A percentile compares a stretch with the other conserved stretches of the same genome.
Conservation (phyloP, 257 asterid genomes). For the Ilex asprella region DNA sequence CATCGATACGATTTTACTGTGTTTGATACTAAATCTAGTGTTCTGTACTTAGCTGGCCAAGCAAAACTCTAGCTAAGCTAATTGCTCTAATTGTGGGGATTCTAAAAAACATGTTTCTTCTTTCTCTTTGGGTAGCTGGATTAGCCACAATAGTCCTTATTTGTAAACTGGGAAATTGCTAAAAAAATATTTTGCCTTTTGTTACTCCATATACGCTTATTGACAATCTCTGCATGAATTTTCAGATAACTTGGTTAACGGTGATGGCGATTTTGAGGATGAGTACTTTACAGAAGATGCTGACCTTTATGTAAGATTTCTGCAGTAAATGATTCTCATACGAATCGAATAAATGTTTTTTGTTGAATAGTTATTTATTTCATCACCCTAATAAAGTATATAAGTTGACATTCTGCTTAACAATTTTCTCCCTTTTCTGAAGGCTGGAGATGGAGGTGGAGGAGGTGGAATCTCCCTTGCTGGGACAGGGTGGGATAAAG, state of each 20-base stretch:
- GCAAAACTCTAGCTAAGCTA: too few relatives aligned
- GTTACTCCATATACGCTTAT: not conserved
- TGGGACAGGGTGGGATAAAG: slow-evolving; percentile 75
- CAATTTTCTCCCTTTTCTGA: slow-evolving; percentile 5
- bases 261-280: slow-evolving; percentile 46
- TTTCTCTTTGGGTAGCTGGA: too few relatives aligned
- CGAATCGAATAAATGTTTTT: not conserved
- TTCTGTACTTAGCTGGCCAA: too few relatives aligned
- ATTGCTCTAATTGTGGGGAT: too few relatives aligned
- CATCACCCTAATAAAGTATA: not conserved
- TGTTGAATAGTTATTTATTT: not conserved
- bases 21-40: too few relatives aligned
- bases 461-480: slow-evolving; percentile 84
- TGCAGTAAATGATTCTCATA: not conserved
- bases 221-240: not conserved
- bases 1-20: too few relatives aligned
- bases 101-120: too few relatives aligned
- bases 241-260: slow-evolving; percentile 47
- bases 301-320: slow-evolving; percentile 45
- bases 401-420: not conserved
- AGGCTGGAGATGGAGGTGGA: slow-evolving; percentile 89
- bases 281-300: slow-evolving; percentile 64
- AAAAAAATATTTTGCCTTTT: not conserved
- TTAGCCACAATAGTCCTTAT: not conserved
- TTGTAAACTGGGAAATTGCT: not conserved